phyloP scores from a whole-genome alignment of 139 green algal species.

The Chlamydomonas sp. region DNA sequence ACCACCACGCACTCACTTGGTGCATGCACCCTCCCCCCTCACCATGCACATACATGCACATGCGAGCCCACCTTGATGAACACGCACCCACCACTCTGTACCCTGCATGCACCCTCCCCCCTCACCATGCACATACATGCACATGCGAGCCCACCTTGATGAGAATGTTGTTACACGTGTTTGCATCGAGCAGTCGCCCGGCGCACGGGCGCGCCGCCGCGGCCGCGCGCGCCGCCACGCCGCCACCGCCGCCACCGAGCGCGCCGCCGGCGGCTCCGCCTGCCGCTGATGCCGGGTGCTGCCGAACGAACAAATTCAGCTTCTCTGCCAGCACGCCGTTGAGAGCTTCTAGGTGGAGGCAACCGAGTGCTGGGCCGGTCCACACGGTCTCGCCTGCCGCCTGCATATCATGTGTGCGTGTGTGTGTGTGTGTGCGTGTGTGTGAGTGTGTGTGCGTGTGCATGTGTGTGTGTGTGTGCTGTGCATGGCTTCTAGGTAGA shows the following conservation, averaged over 20 bases:
- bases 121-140: no score
- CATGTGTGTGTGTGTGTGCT: not conserved
- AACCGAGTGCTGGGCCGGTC: not conserved
- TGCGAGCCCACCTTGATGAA: no score
- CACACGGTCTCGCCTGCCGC: not conserved
- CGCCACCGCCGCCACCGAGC: no score
- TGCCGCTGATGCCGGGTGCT: not conserved
- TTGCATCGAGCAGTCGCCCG: constrained; percentile 18
- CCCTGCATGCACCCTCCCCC: no score
- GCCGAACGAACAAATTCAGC: not conserved
- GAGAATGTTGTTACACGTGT: constrained; percentile 20
- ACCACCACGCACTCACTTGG: no score
- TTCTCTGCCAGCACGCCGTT: not conserved
- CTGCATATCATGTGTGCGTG: not conserved
- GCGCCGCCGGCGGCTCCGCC: not conserved
- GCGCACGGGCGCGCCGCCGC: constrained; percentile 2
- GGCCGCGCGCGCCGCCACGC: no score
- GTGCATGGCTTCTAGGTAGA: not conserved
- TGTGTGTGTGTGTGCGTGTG: not conserved
- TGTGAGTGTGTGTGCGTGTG: not conserved
- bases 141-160: no score
- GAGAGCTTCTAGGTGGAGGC: not conserved
- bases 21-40: no score
- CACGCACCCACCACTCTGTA: no score
- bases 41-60: no score